Base-by-base conservation (phyloP, 768 basidiomycete species). In the Russula sp. region DNA sequence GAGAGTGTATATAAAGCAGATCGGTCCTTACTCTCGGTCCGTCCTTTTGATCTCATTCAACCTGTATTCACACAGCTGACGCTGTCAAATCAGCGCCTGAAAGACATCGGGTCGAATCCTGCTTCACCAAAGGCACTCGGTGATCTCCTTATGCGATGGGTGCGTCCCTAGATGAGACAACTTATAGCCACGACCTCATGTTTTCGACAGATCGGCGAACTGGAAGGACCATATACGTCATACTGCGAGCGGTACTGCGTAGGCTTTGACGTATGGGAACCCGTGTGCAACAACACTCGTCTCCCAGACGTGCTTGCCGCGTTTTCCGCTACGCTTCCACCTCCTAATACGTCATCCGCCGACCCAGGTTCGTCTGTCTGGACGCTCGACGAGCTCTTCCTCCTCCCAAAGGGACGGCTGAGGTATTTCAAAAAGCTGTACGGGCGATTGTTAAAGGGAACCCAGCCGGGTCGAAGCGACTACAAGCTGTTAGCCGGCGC, bases 101-200 rank as follows among this genome's bases (percentile, higher is more conserved):
- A 90, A 74, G 94, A 96, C 63, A 94, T 98, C 65, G 95, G 94
- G 20, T 84, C 89, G 18, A 91, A 88, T 75, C 95, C 96, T 1
- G 87, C 91, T 5, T 92, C 91, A 13, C 94, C 95, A 6, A 97
- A 94, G 71, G 93, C 89, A 13, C 79, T 99, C 34, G 95, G 97
- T 45, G 96, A 98, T 74, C 78, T 99, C 45, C 79, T 99, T 58
- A 97, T 98, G 89, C 86, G 89, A 76, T 98, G 96, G 97, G 96
- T 96, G 68, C 64, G 90, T 76, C 52, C 40, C 54, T 59, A 31
- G 45, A 57, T 51, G 31, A 63, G 34, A 49, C 59, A 47, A 20
- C n/a, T 9, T 8, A n/a, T 20, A 18, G 35, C 47, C 20, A 68
- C 59, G 68, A 53, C 40, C 65, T 58, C 64, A 67, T 64, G 58